These are phyloP conservation scores for Quercus wislizeni DNA, from an alignment of 306 rosid genomes.

Conservation along the genomic window DNA sequence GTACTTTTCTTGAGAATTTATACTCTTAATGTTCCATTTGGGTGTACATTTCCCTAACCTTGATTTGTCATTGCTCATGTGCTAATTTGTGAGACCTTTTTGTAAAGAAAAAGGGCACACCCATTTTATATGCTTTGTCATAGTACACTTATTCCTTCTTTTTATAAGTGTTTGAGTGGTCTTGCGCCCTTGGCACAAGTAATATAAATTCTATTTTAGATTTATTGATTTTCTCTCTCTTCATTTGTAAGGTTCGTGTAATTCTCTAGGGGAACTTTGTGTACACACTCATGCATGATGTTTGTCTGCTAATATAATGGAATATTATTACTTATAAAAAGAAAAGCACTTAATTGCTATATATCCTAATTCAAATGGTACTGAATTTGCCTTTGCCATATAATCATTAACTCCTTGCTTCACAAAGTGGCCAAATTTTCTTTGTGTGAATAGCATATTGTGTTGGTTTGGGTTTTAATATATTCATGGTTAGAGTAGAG, in stretches of 20 bases:
- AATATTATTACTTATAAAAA: too few species aligned
- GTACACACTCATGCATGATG: too few species aligned
- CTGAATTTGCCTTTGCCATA: neutral
- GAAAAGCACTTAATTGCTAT: too few species aligned
- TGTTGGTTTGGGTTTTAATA: neutral
- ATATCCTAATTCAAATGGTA: too few species aligned
- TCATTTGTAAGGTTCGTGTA: too few species aligned
- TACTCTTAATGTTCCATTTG: neutral
- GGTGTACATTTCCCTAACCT: neutral
- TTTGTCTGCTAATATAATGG: too few species aligned
- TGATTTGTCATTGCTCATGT: neutral
- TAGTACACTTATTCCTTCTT: neutral
- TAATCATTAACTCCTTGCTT: neutral
- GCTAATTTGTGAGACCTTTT: neutral
- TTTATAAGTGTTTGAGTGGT: too few species aligned
- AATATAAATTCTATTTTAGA: too few species aligned
- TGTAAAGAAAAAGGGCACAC: neutral
- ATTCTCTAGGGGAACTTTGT: too few species aligned
- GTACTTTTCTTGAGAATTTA: constrained; percentile 16
- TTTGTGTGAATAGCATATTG: neutral
- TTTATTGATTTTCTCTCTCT: too few species aligned
- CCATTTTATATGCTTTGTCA: neutral
- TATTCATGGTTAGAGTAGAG: neutral
- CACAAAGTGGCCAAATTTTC: neutral
- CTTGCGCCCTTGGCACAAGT: too few species aligned